Evolutionary conservation across 2,329 filamentous ascomycete species (phyloP).

Genomic region (Mariannaea elegans): DNA sequence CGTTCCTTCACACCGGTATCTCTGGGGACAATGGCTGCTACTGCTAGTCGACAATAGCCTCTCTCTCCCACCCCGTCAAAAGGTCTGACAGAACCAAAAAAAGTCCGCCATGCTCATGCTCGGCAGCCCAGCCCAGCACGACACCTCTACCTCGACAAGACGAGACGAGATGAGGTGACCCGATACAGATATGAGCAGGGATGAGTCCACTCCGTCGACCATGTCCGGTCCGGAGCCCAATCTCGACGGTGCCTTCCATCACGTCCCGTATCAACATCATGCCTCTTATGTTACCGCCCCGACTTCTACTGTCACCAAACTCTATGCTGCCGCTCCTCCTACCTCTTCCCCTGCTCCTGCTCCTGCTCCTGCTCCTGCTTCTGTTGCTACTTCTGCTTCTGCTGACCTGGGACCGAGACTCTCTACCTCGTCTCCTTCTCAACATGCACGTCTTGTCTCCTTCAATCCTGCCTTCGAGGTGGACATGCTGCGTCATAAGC

Average conservation of each 20-base stretch:
- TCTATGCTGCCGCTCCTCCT: neutral
- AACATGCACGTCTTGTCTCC: slow-evolving; percentile 57
- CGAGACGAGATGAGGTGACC: slow-evolving; percentile 43
- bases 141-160: slow-evolving; percentile 38
- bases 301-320: neutral
- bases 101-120: slow-evolving; percentile 41
- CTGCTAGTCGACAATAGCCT: slow-evolving; percentile 21
- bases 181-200: slow-evolving; percentile 42
- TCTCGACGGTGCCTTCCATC: slow-evolving; percentile 44
- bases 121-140: slow-evolving; percentile 34
- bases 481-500: slow-evolving; percentile 65
- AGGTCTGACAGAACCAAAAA: slow-evolving; percentile 8
- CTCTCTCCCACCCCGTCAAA: neutral
- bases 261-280: slow-evolving; percentile 57
- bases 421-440: slow-evolving; percentile 56
- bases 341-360: neutral
- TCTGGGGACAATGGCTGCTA: slow-evolving; percentile 14
- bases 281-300: neutral
- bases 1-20: neutral
- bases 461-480: slow-evolving; percentile 60
- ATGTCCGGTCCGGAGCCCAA: slow-evolving; percentile 44
- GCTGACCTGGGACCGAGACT: slow-evolving; percentile 62
- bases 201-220: slow-evolving; percentile 43
- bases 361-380: neutral
- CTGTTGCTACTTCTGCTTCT: slow-evolving; percentile 1